Base-by-base conservation (phyloP, 805 yeast genomes). In the Pichia cephalocereana region DNA sequence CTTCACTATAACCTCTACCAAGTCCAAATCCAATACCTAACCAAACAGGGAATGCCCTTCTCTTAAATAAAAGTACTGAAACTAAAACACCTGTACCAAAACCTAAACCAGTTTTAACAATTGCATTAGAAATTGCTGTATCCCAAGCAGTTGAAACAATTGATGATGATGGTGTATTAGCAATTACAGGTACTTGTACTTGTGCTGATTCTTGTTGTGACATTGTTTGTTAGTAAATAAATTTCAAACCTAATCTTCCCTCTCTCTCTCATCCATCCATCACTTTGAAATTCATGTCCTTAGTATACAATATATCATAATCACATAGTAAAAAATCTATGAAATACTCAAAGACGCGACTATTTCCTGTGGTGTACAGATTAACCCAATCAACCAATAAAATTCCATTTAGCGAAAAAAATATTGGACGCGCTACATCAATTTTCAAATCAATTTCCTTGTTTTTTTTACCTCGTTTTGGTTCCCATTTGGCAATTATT, bases 21-120 rank as follows among this genome's bases (percentile, higher is more conserved):
- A 90, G 77, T 57, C 99, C 99, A 61, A 93, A 91, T 38, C 99
- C 99, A 55, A 89, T 71, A 56, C 99, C 99, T 53, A 91, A 70
- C 96, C 97, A 90, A 40, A 91, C 98, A 47, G 99, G 99, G 81
- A 89, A 93, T 10, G 96, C 77, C 70, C 98, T 82, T 75, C 98
- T 86, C 68, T 77, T 87, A 75, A 93, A 93, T 49, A 93, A 70
- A 51, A 93, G 69, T 41, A 90, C 95, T 9, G 96, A 87, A 41
- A 95, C 86, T 50, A 91, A 77, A 34, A 93, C 96, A 70, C 99
- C 99, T 42, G 83, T 93, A 55, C 98, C 98, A 57, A 93, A 83
- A 45, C 99, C 99, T 54, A 93, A 76, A 18, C 96, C 96, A 59
- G 96, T 85, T 70, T 93, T 93, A 58, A 93, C 96, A 54, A 93